phyloP scores from a whole-genome alignment of 169 alveolate species.

The Cryptosporidium tyzzeri region DNA sequence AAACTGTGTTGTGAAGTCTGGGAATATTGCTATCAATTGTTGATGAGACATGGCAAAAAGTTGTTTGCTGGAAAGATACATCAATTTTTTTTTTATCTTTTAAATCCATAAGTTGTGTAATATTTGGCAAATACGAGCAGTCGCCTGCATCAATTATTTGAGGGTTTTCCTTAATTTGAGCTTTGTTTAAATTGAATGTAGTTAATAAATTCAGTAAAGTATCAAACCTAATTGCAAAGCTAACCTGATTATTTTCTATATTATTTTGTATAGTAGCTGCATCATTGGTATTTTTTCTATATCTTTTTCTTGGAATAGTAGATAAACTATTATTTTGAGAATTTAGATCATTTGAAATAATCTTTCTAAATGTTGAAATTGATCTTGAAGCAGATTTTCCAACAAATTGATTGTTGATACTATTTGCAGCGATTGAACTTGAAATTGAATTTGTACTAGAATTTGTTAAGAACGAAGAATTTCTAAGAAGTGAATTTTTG shows the following conservation, averaged over 20 bases:
- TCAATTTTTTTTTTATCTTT: not conserved
- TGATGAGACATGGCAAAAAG: not conserved
- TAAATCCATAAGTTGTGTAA: not conserved
- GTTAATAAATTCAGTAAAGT: slow-evolving; percentile 37
- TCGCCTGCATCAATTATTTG: not conserved
- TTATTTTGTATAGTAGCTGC: not conserved
- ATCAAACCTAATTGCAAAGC: slow-evolving; percentile 65
- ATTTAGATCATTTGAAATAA: not conserved
- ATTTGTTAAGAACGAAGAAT: slow-evolving; percentile 8
- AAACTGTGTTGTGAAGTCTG: slow-evolving; percentile 16
- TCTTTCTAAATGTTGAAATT: slow-evolving; percentile 22
- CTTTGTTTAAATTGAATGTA: slow-evolving; percentile 23
- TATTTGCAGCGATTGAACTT: not conserved
- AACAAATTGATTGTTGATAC: not conserved
- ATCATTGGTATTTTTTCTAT: slow-evolving; percentile 14
- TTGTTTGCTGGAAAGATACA: not conserved
- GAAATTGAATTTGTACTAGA: not conserved
- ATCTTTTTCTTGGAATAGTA: slow-evolving; percentile 14
- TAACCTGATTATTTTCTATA: not conserved
- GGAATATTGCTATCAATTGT: not conserved
- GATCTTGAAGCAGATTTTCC: not conserved
- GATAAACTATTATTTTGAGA: not conserved
- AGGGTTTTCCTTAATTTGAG: not conserved
- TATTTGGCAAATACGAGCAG: not conserved
- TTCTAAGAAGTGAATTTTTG: slow-evolving; percentile 15